phyloP scores from a whole-genome alignment of 441 rosid genomes.

The Corymbia calophylla region DNA sequence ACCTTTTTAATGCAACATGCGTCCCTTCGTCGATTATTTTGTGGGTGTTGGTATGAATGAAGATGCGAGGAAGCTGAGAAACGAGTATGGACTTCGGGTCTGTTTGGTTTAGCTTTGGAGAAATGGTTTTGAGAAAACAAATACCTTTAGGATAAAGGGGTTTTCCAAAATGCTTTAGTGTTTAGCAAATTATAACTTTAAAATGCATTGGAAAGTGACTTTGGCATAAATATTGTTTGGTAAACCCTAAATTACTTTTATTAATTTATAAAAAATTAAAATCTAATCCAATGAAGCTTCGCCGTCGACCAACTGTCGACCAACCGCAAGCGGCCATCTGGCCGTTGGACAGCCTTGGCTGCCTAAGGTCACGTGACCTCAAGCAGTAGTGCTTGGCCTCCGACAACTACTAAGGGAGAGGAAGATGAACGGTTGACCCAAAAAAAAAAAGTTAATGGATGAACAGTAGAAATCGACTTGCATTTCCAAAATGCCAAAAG shows the following conservation, averaged over 20 bases:
- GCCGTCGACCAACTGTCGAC: rapidly evolving
- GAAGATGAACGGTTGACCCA: too few species aligned
- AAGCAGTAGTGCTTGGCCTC: too few species aligned
- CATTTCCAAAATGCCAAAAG: too few species aligned
- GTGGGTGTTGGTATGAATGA: background rate
- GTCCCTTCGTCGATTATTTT: background rate
- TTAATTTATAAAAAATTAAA: too few species aligned
- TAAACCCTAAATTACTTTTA: too few species aligned
- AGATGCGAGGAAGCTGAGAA: background rate
- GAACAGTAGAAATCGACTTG: too few species aligned
- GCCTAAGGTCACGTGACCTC: background rate
- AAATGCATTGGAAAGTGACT: background rate
- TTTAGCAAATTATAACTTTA: too few species aligned
- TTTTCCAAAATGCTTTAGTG: too few species aligned
- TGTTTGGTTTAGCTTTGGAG: rapidly evolving
- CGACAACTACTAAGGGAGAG: too few species aligned
- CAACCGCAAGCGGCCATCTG: rapidly evolving
- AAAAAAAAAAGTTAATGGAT: too few species aligned
- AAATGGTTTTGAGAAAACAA: too few species aligned
- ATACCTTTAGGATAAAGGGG: too few species aligned
- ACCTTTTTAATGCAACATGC: background rate
- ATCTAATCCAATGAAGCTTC: background rate
- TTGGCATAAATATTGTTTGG: rapidly evolving
- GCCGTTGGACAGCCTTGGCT: background rate
- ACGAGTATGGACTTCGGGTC: background rate